These are phyloP conservation scores for Cercophora scortea DNA, from an alignment of 495 filamentous ascomycete genomes.

Conservation along the genomic window DNA sequence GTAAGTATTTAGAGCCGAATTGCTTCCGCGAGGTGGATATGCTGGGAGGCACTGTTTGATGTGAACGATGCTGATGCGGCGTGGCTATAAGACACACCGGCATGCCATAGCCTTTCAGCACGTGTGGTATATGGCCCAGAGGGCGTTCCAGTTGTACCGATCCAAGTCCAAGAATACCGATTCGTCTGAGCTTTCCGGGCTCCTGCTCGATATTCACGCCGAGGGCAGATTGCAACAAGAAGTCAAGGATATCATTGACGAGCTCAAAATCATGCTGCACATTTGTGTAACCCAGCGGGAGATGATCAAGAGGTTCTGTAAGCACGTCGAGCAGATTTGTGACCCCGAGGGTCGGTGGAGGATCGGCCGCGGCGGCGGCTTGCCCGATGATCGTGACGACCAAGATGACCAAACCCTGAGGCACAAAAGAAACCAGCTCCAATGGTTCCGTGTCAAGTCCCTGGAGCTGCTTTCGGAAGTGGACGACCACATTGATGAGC, in stretches of 20 bases:
- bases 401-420: constrained; percentile 5
- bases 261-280: constrained; percentile 62
- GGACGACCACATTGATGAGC: constrained; percentile 11
- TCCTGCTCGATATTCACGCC: constrained; percentile 57
- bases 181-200: constrained; percentile 27
- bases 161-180: constrained; percentile 20
- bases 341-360: constrained; percentile 16
- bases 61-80: constrained; percentile 23
- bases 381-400: background rate
- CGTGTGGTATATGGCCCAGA: constrained; percentile 29
- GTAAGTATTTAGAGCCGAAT: constrained; percentile 11
- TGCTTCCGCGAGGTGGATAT: background rate
- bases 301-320: constrained; percentile 49
- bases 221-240: constrained; percentile 59
- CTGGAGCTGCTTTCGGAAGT: constrained; percentile 10
- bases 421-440: constrained; percentile 8
- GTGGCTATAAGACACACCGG: constrained; percentile 19
- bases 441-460: constrained; percentile 17
- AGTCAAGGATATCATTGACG: constrained; percentile 64
- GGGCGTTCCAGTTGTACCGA: constrained; percentile 17
- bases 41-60: too few relatives aligned
- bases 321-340: constrained; percentile 39
- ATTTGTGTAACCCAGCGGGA: constrained; percentile 50
- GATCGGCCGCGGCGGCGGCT: background rate
- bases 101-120: constrained; percentile 27